A percentile compares a stretch with the other conserved stretches of the same genome.
These are phyloP conservation scores for Zalaria sp. DNA, from an alignment of 2,329 filamentous ascomycete species.

Conservation along the genomic window DNA sequence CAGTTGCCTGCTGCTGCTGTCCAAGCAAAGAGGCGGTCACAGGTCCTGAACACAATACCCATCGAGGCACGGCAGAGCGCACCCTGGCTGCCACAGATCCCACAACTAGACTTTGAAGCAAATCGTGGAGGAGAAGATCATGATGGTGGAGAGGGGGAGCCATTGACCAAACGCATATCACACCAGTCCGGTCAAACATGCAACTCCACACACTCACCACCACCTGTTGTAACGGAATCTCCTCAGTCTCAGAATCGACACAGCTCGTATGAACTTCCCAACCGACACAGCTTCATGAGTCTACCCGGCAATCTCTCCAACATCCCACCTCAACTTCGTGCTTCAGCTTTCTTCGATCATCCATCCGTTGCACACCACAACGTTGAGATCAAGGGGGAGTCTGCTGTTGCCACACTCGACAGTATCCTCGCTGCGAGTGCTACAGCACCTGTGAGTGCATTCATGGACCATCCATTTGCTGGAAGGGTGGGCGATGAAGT, in stretches of 20 bases:
- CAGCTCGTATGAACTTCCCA: constrained; percentile 3
- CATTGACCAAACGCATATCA: neutral
- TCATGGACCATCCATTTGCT: constrained; percentile 76
- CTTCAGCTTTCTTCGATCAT: constrained; percentile 79
- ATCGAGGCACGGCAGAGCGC: constrained; percentile 39
- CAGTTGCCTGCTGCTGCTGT: constrained; percentile 51
- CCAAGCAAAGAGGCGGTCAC: constrained; percentile 57
- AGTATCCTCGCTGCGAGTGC: constrained; percentile 85
- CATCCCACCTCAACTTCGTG: constrained; percentile 71
- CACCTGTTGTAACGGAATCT: neutral
- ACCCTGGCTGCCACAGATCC: constrained; percentile 25
- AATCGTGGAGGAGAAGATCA: constrained; percentile 2
- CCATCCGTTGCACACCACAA: constrained; percentile 33
- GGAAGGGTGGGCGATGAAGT: constrained; percentile 63
- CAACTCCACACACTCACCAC: constrained; percentile 5
- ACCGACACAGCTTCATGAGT: constrained; percentile 23
- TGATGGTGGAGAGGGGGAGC: neutral
- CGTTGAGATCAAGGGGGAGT: constrained; percentile 52
- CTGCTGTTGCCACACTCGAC: constrained; percentile 77
- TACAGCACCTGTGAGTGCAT: constrained; percentile 74
- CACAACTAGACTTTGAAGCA: constrained; percentile 3
- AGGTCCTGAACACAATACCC: constrained; percentile 53
- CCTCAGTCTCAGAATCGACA: constrained; percentile 3
- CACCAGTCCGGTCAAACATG: neutral
- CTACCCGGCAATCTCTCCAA: constrained; percentile 26